These are phyloP conservation scores for Phytophthora kernoviae DNA, from an alignment of 352 stramenopile genomes.

Conservation along the genomic window DNA sequence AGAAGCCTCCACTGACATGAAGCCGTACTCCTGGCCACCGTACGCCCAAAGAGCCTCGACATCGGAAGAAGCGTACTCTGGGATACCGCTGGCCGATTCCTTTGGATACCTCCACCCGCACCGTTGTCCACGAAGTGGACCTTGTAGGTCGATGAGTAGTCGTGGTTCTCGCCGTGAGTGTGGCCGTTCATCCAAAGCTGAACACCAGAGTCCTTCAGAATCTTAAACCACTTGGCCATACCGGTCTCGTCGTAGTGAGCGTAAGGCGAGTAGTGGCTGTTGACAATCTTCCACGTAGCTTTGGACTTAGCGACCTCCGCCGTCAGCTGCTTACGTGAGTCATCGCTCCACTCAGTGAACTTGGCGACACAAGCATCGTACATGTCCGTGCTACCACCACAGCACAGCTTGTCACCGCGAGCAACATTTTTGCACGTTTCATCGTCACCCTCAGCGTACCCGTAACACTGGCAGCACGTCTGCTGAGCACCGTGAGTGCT, in stretches of 20 bases:
- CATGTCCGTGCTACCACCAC: slow-evolving; percentile 39
- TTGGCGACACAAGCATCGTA: slow-evolving; percentile 47
- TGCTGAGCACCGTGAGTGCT: slow-evolving; percentile 51
- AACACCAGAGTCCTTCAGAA: slow-evolving; percentile 40
- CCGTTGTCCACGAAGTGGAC: slow-evolving; percentile 81
- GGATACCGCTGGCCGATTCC: slow-evolving; percentile 69
- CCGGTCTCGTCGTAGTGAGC: slow-evolving; percentile 44
- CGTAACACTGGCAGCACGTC: slow-evolving; percentile 68
- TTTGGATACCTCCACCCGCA: slow-evolving; percentile 74
- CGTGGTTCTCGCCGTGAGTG: slow-evolving; percentile 73
- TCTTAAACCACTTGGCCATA: slow-evolving; percentile 48
- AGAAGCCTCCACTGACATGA: slow-evolving; percentile 61
- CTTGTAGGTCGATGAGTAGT: slow-evolving; percentile 48
- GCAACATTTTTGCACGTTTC: slow-evolving; percentile 46
- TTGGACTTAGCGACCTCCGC: slow-evolving; percentile 47
- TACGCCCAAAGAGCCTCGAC: slow-evolving; percentile 69
- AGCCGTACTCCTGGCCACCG: slow-evolving; percentile 65
- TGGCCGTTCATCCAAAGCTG: slow-evolving; percentile 59
- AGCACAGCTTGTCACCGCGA: slow-evolving; percentile 45
- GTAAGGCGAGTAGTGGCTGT: slow-evolving; percentile 65
- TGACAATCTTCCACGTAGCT: slow-evolving; percentile 71
- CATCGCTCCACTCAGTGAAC: slow-evolving; percentile 51
- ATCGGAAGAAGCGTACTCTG: slow-evolving; percentile 45
- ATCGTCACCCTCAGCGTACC: slow-evolving; percentile 48
- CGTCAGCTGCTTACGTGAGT: slow-evolving; percentile 48